Percentiles rank a stretch among this genome's conserved stretches.
Conservation (phyloP, 2,329 filamentous ascomycete genomes). For the Xylariaceae sp. region DNA sequence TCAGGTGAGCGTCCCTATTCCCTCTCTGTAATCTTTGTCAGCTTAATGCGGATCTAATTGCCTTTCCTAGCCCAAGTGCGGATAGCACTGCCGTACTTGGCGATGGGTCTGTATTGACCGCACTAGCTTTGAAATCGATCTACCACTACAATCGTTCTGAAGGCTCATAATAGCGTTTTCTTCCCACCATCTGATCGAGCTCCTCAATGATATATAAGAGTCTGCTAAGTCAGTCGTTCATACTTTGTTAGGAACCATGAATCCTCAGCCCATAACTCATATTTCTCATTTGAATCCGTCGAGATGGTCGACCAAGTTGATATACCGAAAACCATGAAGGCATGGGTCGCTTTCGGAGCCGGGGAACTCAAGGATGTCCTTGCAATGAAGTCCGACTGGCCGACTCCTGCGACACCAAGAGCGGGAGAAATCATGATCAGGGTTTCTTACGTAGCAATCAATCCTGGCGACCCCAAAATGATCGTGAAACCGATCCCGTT, state of each 20-base stretch:
- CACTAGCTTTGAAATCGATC: constrained; percentile 14
- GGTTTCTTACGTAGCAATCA: constrained; percentile 46
- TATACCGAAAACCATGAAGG: constrained; percentile 38
- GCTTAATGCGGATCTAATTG: constrained; percentile 14
- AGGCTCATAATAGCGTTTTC: not conserved
- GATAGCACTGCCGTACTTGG: constrained; percentile 8
- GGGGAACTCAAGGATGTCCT: constrained; percentile 37
- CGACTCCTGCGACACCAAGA: constrained; percentile 26
- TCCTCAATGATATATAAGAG: constrained; percentile 10
- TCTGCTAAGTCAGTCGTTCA: not conserved
- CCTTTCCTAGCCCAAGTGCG: constrained; percentile 2
- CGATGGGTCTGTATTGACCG: not conserved
- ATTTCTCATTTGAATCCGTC: not conserved
- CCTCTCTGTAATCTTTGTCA: constrained; percentile 4
- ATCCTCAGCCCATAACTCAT: not conserved
- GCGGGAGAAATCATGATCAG: constrained; percentile 40
- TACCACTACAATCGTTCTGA: not conserved
- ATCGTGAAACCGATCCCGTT: constrained; percentile 43
- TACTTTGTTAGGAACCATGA: no score
- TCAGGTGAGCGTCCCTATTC: no score
- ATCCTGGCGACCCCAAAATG: constrained; percentile 46
- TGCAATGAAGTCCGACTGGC: constrained; percentile 32
- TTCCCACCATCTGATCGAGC: not conserved
- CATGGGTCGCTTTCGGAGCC: constrained; percentile 39
- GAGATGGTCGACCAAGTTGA: constrained; percentile 4